Evolutionary conservation across 768 basidiomycete species (phyloP), one percentile per base, ranked within the genome.

Genomic region (Naganishia vaughanmartiniae): DNA sequence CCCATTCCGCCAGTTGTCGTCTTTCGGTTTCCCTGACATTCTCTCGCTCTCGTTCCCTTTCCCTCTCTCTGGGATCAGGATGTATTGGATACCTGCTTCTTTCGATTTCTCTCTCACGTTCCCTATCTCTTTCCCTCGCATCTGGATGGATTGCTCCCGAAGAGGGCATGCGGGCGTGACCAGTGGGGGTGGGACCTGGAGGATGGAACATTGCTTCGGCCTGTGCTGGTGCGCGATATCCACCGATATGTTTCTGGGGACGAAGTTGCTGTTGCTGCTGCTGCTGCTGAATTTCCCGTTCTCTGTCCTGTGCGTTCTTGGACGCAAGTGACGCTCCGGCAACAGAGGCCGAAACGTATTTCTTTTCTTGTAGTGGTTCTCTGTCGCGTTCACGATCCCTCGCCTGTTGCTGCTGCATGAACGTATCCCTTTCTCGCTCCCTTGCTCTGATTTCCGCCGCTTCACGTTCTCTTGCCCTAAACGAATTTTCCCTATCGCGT

Each of bases 41-140:
- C 33, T 68, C 54, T 28, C 67, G 17, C n/a, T 54, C 54, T n/a
- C 67, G 30, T 17, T 68, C 65, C 65, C 46, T 54, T 31, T 66
- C 39, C 65, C 65, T 66, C 11, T 33, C 65, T 42, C 12, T 21
- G 46, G 46, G 46, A 19, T 51, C 48, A n/a, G 48, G 12, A 51
- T 51, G 48, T 51, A 51, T n/a, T n/a, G 48, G 7, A 26, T 51
- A 51, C 48, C 48, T 51, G n/a, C n/a, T 51, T 51, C 48, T 51
- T 51, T 51, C 48, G 12, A n/a, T 51, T n/a, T 51, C 48, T 51
- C 48, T n/a, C 14, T 51, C 48, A 7, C 48, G 48, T n/a, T 51
- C 48, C 19, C 60, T 34, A 2, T 58, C 57, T 36, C 34, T 24
- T 36, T 36, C 57, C 36, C 57, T 36, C 28, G 65, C 45, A 53